These are phyloP conservation scores for Colletotrichum cuscutae DNA, from an alignment of 2,329 filamentous ascomycete genomes.

Conservation along the genomic window DNA sequence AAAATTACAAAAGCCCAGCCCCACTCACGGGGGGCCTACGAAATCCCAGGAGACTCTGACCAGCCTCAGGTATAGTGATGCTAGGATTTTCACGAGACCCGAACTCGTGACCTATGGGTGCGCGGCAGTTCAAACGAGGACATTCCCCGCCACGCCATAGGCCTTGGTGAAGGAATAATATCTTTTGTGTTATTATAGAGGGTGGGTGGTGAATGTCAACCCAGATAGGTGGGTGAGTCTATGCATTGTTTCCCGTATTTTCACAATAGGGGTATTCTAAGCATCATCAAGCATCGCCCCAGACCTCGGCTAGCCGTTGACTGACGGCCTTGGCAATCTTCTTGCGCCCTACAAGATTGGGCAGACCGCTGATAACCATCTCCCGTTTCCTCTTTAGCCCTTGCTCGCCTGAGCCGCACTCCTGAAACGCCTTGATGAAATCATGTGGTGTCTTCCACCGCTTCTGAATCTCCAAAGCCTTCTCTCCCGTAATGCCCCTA, in stretches of 20 bases:
- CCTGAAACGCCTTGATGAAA: conserved; percentile 76
- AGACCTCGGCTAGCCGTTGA: conserved; percentile 77
- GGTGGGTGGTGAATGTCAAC: too few relatives aligned
- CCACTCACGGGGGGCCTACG: too few relatives aligned
- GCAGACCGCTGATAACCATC: conserved; percentile 68
- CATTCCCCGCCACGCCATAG: too few relatives aligned
- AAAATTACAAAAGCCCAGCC: too few relatives aligned
- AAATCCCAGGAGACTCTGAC: too few relatives aligned
- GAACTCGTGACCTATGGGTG: too few relatives aligned
- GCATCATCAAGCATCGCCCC: conserved; percentile 62
- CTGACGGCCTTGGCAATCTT: conserved; percentile 75
- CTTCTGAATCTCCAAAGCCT: conserved; percentile 82
- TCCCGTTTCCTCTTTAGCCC: conserved; percentile 67
- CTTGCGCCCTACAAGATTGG: conserved; percentile 71
- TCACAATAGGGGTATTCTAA: not conserved
- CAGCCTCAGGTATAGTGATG: too few relatives aligned
- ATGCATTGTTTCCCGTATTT: too few relatives aligned
- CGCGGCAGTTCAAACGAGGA: too few relatives aligned
- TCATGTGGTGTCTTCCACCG: conserved; percentile 80
- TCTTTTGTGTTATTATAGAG: too few relatives aligned
- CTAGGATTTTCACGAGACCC: too few relatives aligned
- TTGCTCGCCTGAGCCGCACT: conserved; percentile 58
- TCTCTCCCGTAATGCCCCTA: conserved; percentile 78
- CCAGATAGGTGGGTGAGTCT: not conserved
- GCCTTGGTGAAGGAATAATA: too few relatives aligned